phyloP scores from a whole-genome alignment of 164 flowering plant genomes.

The Santalum album region DNA sequence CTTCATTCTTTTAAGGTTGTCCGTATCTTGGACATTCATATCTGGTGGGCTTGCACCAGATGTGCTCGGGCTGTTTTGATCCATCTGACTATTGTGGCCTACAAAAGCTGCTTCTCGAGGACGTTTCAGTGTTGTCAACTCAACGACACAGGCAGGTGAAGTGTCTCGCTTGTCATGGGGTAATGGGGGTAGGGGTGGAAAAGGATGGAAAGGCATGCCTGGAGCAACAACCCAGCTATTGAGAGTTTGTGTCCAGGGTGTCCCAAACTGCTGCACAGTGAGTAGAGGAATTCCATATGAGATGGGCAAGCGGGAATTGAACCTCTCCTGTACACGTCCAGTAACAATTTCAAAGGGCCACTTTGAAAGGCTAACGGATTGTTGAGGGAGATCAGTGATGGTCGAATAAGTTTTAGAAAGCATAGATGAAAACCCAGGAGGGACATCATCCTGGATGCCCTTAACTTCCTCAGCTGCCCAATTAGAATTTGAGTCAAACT shows the following conservation, averaged over 20 bases:
- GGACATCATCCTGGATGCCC: conserved; percentile 25
- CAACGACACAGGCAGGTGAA: conserved; percentile 11
- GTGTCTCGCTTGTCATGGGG: conserved; percentile 25
- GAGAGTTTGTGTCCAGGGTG: conserved; percentile 22
- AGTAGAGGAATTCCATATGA: conserved; percentile 69
- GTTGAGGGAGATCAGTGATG: conserved; percentile 4
- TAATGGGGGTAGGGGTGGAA: conserved; percentile 72
- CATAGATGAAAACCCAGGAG: conserved; percentile 56
- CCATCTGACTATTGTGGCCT: conserved; percentile 11
- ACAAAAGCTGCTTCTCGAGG: conserved; percentile 11
- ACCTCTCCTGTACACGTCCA: conserved; percentile 48
- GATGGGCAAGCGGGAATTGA: conserved; percentile 46
- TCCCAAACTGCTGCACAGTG: conserved; percentile 49
- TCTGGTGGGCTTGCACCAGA: conserved; percentile 16
- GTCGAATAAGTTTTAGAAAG: conserved; percentile 17
- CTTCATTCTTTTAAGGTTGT: conserved; percentile 24
- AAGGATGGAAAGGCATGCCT: conserved; percentile 70
- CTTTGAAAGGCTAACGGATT: conserved; percentile 4
- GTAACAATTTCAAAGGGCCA: conserved; percentile 24
- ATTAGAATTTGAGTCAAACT: conserved; percentile 8
- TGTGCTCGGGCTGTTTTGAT: conserved; percentile 19
- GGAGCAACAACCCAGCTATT: conserved; percentile 60
- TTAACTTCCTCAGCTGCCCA: conserved; percentile 10
- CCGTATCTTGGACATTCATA: conserved; percentile 13
- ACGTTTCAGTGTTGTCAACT: conserved; percentile 6